Conservation (phyloP, 2,329 filamentous ascomycete genomes). For the Phyllosticta ampelicida region DNA sequence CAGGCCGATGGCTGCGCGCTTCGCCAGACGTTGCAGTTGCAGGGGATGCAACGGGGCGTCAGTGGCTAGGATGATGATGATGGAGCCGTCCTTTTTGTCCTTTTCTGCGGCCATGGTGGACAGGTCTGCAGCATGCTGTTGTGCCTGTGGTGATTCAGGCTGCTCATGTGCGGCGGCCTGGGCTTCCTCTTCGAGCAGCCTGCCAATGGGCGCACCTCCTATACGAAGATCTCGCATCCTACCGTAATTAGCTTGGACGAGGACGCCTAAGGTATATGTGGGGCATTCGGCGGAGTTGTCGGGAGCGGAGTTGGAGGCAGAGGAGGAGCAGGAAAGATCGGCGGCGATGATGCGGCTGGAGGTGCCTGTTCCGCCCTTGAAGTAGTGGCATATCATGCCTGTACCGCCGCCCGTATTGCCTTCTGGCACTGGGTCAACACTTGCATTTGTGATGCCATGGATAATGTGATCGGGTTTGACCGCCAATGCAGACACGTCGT, state of each 20-base stretch:
- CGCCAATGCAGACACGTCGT: conserved; percentile 45
- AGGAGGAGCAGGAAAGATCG: conserved; percentile 11
- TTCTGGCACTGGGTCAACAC: conserved; percentile 44
- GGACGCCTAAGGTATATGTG: conserved; percentile 47
- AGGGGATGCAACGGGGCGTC: conserved; percentile 49
- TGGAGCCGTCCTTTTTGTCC: conserved; percentile 49
- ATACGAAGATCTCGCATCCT: conserved; percentile 46
- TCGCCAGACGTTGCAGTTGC: conserved; percentile 48
- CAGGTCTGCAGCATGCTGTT: conserved; percentile 19
- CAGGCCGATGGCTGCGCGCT: conserved; percentile 51
- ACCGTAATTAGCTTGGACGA: conserved; percentile 59
- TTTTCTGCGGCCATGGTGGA: conserved; percentile 25
- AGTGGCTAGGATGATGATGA: conserved; percentile 50
- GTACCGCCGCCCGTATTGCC: conserved; percentile 57
- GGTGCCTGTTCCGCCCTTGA: conserved; percentile 57
- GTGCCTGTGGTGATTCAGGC: background rate
- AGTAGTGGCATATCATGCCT: conserved; percentile 55
- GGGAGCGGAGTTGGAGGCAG: conserved; percentile 18
- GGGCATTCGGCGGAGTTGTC: background rate
- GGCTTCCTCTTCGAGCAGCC: conserved; percentile 40
- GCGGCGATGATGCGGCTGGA: conserved; percentile 43
- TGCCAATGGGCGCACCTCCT: conserved; percentile 51
- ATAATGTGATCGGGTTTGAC: conserved; percentile 46
- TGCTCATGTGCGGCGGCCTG: conserved; percentile 25
- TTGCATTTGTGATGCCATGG: conserved; percentile 42